Base-by-base conservation (phyloP, 345 rosid genomes). In the Chamaenerion angustifolium region DNA sequence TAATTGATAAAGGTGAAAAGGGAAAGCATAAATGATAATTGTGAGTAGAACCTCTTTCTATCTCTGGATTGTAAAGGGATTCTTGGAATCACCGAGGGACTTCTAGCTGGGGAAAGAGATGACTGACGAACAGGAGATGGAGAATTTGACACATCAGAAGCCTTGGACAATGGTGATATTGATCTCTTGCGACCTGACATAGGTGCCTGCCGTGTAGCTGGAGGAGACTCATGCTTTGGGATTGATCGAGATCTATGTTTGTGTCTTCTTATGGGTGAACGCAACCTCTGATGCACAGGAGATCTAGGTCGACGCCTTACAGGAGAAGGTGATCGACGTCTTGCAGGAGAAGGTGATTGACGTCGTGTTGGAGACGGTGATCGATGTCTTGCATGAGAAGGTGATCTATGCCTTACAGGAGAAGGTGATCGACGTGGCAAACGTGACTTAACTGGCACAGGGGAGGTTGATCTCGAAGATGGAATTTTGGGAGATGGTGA, bases 61-160 rank as follows among this genome's bases (percentile, higher is more conserved):
- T 57, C 85, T 62, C 60, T 61, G 31, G 66, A 71, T 40, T 54
- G 74, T 12, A 44, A 54, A 14, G 82, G 72, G 16, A 79, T 69
- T 53, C 77, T 65, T 58, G 56, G 63, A 53, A 16, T 42, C 8
- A 60, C 79, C 35, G 61, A 48, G 31, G 69, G 70, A 51, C 71
- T 71, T 68, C 57, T 66, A 51, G 35, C 45, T 3, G 79, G 76
- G 42, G 77, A 75, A 50, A 65, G 73, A 51, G 75, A 64, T 51
- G 72, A 66, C 48, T 14, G 76, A 1, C 42, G 72, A 43, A 54
- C 56, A 54, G 78, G 71, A 56, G 92, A 71, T 17, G 75, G 64
- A 56, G 83, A 83, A 47, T 71, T 70, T 5, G 71, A 73, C 27
- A 37, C 64, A 42, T 46, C 69, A 19, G 57, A 58, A 61, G 85